Evolutionary conservation across 2,329 filamentous ascomycete genomes (phyloP), one percentile per base, ranked within the genome.

Genomic region (Xylariaceae sp.): DNA sequence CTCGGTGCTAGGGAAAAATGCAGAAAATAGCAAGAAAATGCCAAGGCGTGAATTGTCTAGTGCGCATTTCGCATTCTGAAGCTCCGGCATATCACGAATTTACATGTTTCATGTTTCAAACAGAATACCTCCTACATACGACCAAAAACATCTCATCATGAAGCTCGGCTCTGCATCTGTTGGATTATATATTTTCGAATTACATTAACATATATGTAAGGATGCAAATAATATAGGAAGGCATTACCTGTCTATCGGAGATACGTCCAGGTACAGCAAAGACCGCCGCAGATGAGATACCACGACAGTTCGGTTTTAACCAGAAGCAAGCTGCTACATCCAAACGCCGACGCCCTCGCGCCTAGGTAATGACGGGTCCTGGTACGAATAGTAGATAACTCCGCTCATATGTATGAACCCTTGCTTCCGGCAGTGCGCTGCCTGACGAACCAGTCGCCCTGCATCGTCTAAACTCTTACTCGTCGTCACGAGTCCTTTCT

Each of bases 271-370:
- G 17, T 53, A 50, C 51, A 45, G 10, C 10, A 6, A 45, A n/a
- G 10, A 15, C 42, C n/a, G 42, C 11, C 13, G 56, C 59, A 62
- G 51, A 17, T 44, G 48, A 55, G 49, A 53, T 58, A 53, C 30
- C 50, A 15, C 49, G 50, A 51, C 51, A 42, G 37, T 55, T 30
- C 23, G 23, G 23, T 30, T 30, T 30, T 39, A 57, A 56, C 47
- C 55, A 55, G 53, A 61, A 56, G 55, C 53, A 58, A 62, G 13
- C 54, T 30, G 23, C 23, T 58, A 59, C 61, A 59, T 57, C 58
- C 61, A 58, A 69, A 69, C 65, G 64, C 68, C 67, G 53, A 53
- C 56, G 59, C 64, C 64, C 60, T 60, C 63, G 64, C 65, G 63
- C 61, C 64, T 62, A 30, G 23, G 23, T 5, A 61, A 58, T 60